Percentiles rank a stretch among this genome's conserved stretches.
Evolutionary conservation across 768 basidiomycete species (phyloP).

Genomic region (Tephrocybe sp.): DNA sequence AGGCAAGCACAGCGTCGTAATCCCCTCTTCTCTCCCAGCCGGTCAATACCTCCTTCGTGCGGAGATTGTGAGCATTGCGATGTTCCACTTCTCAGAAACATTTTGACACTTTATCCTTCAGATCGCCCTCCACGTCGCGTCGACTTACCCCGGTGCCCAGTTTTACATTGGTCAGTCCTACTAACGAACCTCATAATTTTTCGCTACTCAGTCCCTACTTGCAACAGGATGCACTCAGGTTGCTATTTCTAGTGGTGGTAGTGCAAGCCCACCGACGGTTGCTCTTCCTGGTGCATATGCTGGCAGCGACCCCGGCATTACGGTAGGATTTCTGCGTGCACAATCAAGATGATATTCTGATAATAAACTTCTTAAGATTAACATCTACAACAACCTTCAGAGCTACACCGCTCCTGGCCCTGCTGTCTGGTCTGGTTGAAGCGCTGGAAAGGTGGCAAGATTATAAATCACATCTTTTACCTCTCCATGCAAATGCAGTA

Average conservation of each 20-base stretch:
- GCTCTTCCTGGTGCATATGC: slow-evolving; percentile 48
- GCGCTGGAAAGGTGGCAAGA: background rate
- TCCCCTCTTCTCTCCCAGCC: slow-evolving; percentile 45
- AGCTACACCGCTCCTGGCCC: slow-evolving; percentile 43
- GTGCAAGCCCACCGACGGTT: slow-evolving; percentile 44
- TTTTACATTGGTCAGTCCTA: slow-evolving; percentile 40
- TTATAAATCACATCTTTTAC: too few relatives aligned
- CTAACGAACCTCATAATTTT: background rate
- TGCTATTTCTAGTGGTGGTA: slow-evolving; percentile 42
- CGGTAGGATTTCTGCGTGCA: slow-evolving; percentile 22
- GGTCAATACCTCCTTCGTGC: slow-evolving; percentile 50
- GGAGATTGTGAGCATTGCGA: slow-evolving; percentile 36
- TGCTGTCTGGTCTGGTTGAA: slow-evolving; percentile 38
- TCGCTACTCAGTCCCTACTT: background rate
- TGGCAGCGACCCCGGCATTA: slow-evolving; percentile 47
- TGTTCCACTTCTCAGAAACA: background rate
- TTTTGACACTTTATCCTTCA: slow-evolving; percentile 2
- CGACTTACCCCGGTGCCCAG: slow-evolving; percentile 45
- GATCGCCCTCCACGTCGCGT: slow-evolving; percentile 37
- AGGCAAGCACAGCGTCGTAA: slow-evolving; percentile 32
- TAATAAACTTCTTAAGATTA: slow-evolving; percentile 25
- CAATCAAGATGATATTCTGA: background rate
- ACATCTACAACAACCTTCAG: slow-evolving; percentile 57
- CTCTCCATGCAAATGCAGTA: too few relatives aligned
- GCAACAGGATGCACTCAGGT: slow-evolving; percentile 45